Evolutionary conservation across 345 rosid species (phyloP).

Genomic region (Viola odorata): DNA sequence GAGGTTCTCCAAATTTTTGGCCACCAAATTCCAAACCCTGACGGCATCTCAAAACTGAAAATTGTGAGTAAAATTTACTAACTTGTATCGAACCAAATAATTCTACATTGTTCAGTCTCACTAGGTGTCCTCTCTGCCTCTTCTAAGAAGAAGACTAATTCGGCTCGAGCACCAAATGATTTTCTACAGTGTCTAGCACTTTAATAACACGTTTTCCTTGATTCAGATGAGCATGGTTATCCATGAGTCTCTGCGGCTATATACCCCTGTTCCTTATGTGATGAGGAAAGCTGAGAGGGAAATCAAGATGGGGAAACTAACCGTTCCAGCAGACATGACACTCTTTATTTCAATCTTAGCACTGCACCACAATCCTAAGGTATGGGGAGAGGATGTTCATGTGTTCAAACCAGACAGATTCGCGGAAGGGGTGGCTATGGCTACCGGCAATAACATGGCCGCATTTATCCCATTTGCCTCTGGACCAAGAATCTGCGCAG

Average conservation of each 20-base stretch:
- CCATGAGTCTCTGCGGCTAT: constrained; percentile 37
- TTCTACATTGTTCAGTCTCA: too few relatives aligned
- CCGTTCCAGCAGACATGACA: constrained; percentile 23
- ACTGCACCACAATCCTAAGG: constrained; percentile 28
- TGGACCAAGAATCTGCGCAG: constrained; percentile 41
- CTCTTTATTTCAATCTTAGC: constrained; percentile 14
- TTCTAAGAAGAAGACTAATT: too few relatives aligned
- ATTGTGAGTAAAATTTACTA: constrained; percentile 4
- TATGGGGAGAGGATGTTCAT: constrained; percentile 42
- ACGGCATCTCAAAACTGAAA: constrained; percentile 10
- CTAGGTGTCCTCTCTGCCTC: too few relatives aligned
- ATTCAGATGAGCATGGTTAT: constrained; percentile 30
- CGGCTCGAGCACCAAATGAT: too few relatives aligned
- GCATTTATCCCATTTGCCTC: constrained; percentile 38
- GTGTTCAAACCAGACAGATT: constrained; percentile 45
- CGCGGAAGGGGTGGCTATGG: constrained; percentile 37
- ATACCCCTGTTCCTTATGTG: constrained; percentile 22
- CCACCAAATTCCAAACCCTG: constrained; percentile 4
- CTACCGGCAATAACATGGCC: constrained; percentile 30
- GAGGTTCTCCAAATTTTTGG: constrained; percentile 14
- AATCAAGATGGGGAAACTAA: constrained; percentile 26
- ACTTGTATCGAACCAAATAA: too few relatives aligned
- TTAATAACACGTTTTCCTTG: too few relatives aligned
- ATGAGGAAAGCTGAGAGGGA: constrained; percentile 19
- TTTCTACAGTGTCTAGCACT: too few relatives aligned